Conservation (phyloP, 2,329 filamentous ascomycete genomes). For the Scolecobasidium constrictum region DNA sequence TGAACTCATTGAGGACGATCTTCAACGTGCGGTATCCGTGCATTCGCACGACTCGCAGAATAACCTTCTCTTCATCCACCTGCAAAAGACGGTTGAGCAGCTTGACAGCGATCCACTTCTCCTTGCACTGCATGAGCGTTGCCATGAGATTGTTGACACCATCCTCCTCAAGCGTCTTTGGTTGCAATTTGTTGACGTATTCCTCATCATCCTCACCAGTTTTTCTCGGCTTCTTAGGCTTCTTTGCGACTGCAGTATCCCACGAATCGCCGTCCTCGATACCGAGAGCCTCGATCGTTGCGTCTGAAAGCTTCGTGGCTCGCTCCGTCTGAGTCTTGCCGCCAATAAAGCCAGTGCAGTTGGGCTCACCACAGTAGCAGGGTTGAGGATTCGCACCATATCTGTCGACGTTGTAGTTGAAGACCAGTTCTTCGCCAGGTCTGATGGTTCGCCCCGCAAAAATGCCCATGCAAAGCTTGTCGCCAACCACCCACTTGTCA, state of each 20-base stretch:
- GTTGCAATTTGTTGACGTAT: slow-evolving; percentile 81
- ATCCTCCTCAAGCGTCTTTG: slow-evolving; percentile 66
- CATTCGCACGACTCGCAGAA: slow-evolving; percentile 85
- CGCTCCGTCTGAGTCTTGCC: slow-evolving; percentile 96
- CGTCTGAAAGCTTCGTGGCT: slow-evolving; percentile 79
- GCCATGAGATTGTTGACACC: slow-evolving; percentile 94
- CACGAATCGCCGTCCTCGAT: slow-evolving; percentile 88
- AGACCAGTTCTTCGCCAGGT: slow-evolving; percentile 88
- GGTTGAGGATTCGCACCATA: slow-evolving; percentile 95
- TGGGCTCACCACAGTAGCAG: slow-evolving; percentile 90
- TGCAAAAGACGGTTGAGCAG: slow-evolving; percentile 78
- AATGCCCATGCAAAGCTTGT: slow-evolving; percentile 97
- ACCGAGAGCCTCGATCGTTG: slow-evolving; percentile 87
- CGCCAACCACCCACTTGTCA: slow-evolving; percentile 97
- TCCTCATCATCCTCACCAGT: slow-evolving; percentile 90
- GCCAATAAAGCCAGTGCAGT: slow-evolving; percentile 93
- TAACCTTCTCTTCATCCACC: slow-evolving; percentile 76
- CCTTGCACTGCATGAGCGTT: slow-evolving; percentile 91
- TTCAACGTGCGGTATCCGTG: slow-evolving; percentile 95
- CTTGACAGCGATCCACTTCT: slow-evolving; percentile 99
- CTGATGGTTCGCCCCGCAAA: slow-evolving; percentile 80
- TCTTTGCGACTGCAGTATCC: slow-evolving; percentile 84
- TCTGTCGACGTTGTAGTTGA: slow-evolving; percentile 98
- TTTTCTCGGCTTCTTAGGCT: slow-evolving; percentile 66
- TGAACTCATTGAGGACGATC: slow-evolving; percentile 72